Evolutionary conservation across 2,329 filamentous ascomycete species (phyloP).

Genomic region (Echinosphaeria canescens): DNA sequence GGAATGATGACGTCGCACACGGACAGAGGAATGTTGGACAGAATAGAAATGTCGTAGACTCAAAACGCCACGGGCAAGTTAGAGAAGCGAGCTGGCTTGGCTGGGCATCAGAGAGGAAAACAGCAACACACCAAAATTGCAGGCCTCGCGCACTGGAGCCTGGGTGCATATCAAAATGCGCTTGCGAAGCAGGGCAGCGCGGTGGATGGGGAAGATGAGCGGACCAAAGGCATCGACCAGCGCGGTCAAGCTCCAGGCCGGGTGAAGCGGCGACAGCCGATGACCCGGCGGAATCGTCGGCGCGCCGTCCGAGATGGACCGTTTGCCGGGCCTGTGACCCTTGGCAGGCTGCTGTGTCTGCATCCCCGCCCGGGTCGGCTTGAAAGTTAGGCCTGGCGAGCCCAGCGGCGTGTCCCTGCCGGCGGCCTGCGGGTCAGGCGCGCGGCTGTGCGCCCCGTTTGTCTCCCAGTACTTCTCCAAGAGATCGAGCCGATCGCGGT

Average conservation of each 20-base stretch:
- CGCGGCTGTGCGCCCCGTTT: slow-evolving; percentile 21
- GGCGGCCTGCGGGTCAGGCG: slow-evolving; percentile 11
- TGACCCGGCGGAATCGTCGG: slow-evolving; percentile 37
- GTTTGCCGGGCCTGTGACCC: slow-evolving; percentile 28
- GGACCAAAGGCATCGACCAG: slow-evolving; percentile 76
- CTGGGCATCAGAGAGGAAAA: too few relatives aligned
- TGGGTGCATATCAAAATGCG: slow-evolving; percentile 73
- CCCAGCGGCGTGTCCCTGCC: slow-evolving; percentile 25
- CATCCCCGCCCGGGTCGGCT: slow-evolving; percentile 9
- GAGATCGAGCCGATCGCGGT: slow-evolving; percentile 36
- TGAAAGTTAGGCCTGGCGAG: slow-evolving; percentile 25
- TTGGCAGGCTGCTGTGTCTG: slow-evolving; percentile 11
- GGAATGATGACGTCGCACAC: slow-evolving; percentile 47
- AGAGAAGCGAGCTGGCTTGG: too few relatives aligned
- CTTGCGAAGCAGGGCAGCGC: slow-evolving; percentile 69
- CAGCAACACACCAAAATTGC: slow-evolving; percentile 82
- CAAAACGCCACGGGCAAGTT: too few relatives aligned
- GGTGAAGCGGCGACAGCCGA: slow-evolving; percentile 57
- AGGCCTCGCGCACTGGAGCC: slow-evolving; percentile 65
- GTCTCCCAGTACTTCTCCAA: slow-evolving; percentile 69
- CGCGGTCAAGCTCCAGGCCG: slow-evolving; percentile 59
- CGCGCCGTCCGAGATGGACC: slow-evolving; percentile 39
- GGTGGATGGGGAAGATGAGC: slow-evolving; percentile 75
- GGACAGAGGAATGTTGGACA: slow-evolving; percentile 69
- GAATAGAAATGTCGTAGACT: slow-evolving; percentile 88